Evolutionary conservation across 1,284 basidiomycete genomes (phyloP).

Genomic region (Papiliotrema terrestris): DNA sequence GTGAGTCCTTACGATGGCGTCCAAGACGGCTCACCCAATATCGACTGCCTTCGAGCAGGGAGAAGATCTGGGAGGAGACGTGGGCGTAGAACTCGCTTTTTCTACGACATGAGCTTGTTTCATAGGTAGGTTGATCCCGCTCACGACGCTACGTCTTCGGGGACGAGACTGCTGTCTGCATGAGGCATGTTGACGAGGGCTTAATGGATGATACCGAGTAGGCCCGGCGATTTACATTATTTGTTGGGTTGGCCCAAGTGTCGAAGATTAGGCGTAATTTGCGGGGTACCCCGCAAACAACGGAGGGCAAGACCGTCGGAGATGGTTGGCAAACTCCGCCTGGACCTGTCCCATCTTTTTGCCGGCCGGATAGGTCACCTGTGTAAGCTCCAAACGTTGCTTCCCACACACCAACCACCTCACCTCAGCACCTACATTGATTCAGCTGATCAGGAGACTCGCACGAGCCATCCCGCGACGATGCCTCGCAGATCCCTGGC

Average conservation of each 20-base stretch:
- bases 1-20: neutral
- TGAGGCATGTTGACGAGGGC: slow-evolving; percentile 62
- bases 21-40: slow-evolving; percentile 62
- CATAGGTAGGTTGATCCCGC: slow-evolving; percentile 3
- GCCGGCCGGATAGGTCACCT: no score
- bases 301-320: neutral
- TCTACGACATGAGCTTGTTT: slow-evolving; percentile 15
- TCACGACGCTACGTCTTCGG: slow-evolving; percentile 59
- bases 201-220: neutral
- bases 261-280: no score
- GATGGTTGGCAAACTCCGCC: neutral
- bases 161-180: slow-evolving; percentile 73
- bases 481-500: no score
- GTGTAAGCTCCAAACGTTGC: no score
- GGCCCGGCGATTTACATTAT: no score
- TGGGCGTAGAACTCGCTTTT: slow-evolving; percentile 75
- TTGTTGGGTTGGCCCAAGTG: no score
- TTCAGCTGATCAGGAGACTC: neutral
- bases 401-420: no score
- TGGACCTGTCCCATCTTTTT: neutral
- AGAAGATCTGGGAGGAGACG: slow-evolving; percentile 61
- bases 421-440: neutral
- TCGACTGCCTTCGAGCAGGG: slow-evolving; percentile 63
- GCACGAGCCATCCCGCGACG: neutral
- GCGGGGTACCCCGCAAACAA: no score